Percentiles rank a stretch among this genome's conserved stretches.
Evolutionary conservation across 371 early-diverging fungal species (phyloP).

Genomic region (Apophysomyces elegans): DNA sequence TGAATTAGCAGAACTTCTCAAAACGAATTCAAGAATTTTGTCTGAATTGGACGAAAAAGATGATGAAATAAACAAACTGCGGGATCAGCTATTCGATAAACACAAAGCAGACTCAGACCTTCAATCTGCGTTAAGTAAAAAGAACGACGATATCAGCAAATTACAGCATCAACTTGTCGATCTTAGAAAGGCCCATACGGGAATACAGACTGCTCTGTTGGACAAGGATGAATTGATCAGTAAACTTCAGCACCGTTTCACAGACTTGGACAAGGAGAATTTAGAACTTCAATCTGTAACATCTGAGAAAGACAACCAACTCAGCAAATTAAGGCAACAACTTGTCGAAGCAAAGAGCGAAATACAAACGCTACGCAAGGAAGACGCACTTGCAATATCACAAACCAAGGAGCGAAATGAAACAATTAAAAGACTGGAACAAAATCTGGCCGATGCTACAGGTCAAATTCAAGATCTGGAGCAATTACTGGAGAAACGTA

Average conservation of each 20-base stretch:
- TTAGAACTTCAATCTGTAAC: neutral
- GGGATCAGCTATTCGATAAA: neutral
- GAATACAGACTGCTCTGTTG: neutral
- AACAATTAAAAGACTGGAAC: neutral
- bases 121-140: neutral
- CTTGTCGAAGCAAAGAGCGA: neutral
- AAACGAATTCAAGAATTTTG: neutral
- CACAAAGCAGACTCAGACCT: neutral
- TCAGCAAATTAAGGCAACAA: neutral
- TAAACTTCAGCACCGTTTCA: neutral
- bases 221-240: neutral
- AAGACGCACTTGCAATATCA: neutral
- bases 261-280: neutral
- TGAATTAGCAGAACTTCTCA: neutral
- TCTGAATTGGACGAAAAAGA: neutral
- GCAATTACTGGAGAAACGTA: conserved; percentile 1
- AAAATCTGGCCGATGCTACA: neutral
- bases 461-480: conserved; percentile 7
- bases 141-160: neutral
- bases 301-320: neutral
- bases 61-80: neutral
- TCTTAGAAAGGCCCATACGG: neutral
- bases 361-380: neutral
- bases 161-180: conserved; percentile 4
- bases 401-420: neutral